These are phyloP conservation scores for Aspergillus thermomutatus DNA, from an alignment of 2,329 filamentous ascomycete species.

Conservation along the genomic window DNA sequence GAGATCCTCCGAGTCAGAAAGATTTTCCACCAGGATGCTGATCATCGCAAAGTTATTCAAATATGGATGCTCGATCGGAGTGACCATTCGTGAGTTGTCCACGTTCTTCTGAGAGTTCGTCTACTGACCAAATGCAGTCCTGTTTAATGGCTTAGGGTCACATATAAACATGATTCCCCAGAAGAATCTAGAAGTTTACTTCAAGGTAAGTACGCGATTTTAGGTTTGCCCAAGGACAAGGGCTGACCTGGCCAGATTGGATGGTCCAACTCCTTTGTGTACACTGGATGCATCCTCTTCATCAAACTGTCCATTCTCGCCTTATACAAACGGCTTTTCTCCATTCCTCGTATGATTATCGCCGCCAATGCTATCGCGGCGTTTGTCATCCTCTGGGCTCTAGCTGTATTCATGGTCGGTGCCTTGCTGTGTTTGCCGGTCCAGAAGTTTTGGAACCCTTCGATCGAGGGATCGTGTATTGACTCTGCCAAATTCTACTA, in stretches of 20 bases:
- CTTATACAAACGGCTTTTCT: constrained; percentile 28
- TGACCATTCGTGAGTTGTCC: constrained; percentile 20
- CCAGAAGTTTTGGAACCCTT: constrained; percentile 24
- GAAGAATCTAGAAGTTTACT: constrained; percentile 21
- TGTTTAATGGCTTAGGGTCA: constrained; percentile 27
- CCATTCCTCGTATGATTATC: constrained; percentile 17
- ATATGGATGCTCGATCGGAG: constrained; percentile 28
- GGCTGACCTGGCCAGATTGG: constrained; percentile 18
- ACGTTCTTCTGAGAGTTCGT: not conserved
- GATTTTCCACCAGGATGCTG: not conserved
- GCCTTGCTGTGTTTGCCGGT: constrained; percentile 24
- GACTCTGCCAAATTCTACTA: constrained; percentile 25
- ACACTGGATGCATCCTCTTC: constrained; percentile 20
- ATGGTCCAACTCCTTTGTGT: constrained; percentile 28
- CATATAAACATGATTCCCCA: constrained; percentile 25
- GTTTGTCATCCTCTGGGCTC: constrained; percentile 22
- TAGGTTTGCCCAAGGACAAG: not conserved
- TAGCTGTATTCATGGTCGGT: constrained; percentile 20
- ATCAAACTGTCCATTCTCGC: constrained; percentile 29
- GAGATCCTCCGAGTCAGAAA: not conserved
- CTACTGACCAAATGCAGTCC: constrained; percentile 10
- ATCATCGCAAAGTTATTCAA: constrained; percentile 21
- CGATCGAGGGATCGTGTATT: constrained; percentile 23
- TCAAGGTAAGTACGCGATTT: constrained; percentile 16
- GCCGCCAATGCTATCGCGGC: constrained; percentile 18